phyloP scores from a whole-genome alignment of 2,329 filamentous ascomycete species.

The Talaromyces amestolkiae region DNA sequence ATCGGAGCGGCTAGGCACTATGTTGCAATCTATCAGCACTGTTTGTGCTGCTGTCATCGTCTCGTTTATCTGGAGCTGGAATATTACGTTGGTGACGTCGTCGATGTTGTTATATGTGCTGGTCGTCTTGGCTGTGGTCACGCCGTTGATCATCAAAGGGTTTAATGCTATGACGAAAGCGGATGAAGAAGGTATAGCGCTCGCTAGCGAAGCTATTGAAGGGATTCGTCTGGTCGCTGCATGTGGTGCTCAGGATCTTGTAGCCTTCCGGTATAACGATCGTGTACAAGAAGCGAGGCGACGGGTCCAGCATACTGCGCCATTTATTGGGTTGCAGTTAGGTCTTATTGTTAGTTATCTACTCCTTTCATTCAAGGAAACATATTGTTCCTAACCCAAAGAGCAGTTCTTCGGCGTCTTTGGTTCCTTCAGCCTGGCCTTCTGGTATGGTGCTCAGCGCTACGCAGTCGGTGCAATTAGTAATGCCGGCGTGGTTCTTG shows the following conservation, averaged over 20 bases:
- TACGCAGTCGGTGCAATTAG: conserved; percentile 8
- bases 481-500: conserved; percentile 5
- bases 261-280: conserved; percentile 36
- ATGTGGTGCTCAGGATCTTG: conserved; percentile 41
- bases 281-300: conserved; percentile 40
- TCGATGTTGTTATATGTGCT: conserved; percentile 46
- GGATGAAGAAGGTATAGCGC: conserved; percentile 36
- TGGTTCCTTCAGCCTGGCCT: background rate
- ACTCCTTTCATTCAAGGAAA: conserved; percentile 40
- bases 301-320: conserved; percentile 30
- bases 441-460: conserved; percentile 4
- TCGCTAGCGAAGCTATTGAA: conserved; percentile 44
- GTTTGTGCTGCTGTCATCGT: conserved; percentile 50
- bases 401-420: conserved; percentile 18
- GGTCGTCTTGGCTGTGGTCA: conserved; percentile 30
- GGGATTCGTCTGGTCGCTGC: conserved; percentile 47
- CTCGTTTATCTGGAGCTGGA: conserved; percentile 53
- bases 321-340: conserved; percentile 33
- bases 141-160: conserved; percentile 35
- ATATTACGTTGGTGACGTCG: conserved; percentile 52
- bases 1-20: conserved; percentile 51
- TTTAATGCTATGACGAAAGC: conserved; percentile 39
- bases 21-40: conserved; percentile 44
- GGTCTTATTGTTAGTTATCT: conserved; percentile 40
- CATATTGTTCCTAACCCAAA: conserved; percentile 34